A percentile compares a stretch with the other conserved stretches of the same genome.
phyloP scores from a whole-genome alignment of 2,329 filamentous ascomycete genomes.

The Xylariaceae sp. region DNA sequence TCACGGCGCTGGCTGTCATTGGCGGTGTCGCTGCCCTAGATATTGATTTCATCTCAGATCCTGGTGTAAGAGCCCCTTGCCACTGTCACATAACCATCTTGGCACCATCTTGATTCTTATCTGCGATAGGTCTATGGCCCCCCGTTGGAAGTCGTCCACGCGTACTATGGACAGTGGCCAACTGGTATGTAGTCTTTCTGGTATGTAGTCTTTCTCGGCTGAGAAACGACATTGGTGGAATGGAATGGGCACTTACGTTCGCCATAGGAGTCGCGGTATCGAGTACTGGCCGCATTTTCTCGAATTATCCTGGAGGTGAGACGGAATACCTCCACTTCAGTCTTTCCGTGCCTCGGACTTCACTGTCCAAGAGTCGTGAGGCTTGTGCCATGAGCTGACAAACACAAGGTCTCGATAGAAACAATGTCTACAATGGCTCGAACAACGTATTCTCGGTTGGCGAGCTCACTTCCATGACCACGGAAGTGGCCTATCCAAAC shows the following conservation, averaged over 20 bases:
- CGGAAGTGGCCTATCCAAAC: conserved; percentile 25
- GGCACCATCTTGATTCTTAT: not conserved
- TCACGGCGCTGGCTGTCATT: not conserved
- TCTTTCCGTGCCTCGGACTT: not conserved
- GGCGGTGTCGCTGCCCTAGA: conserved; percentile 10
- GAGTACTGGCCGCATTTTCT: conserved; percentile 44
- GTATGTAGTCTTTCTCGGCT: conserved; percentile 3
- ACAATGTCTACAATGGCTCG: conserved; percentile 37
- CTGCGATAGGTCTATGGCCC: conserved; percentile 33
- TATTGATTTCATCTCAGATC: conserved; percentile 21
- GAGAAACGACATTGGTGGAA: not conserved
- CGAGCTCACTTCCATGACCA: conserved; percentile 24
- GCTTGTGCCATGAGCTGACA: not conserved
- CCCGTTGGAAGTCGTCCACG: conserved; percentile 42
- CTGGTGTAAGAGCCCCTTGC: conserved; percentile 17
- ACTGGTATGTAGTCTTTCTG: conserved; percentile 28
- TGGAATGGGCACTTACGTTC: not conserved
- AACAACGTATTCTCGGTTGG: conserved; percentile 41
- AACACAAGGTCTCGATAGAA: conserved; percentile 39
- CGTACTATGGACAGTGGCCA: conserved; percentile 48
- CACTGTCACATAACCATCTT: not conserved
- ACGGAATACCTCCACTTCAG: no score
- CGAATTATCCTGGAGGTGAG: conserved; percentile 41
- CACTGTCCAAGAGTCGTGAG: not conserved
- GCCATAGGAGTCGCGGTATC: conserved; percentile 44